Evolutionary conservation across 192 early-diverging fungal genomes (phyloP).

Genomic region (Radiomyces spectabilis): DNA sequence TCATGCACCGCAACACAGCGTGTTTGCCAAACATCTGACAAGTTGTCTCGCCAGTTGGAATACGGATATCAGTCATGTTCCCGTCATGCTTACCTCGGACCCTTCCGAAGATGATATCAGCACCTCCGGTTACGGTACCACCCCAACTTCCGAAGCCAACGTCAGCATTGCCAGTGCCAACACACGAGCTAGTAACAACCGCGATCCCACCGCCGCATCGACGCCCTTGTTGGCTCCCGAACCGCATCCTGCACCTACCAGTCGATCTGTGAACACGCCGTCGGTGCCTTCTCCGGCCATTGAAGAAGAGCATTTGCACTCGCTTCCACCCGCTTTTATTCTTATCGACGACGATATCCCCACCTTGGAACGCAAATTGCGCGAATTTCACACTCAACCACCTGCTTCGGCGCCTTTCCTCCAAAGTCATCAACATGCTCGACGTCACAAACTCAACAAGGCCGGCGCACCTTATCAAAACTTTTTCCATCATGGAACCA

Average conservation of each 20-base stretch:
- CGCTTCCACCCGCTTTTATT: constrained; percentile 38
- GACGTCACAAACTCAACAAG: constrained; percentile 9
- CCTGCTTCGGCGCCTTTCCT: constrained; percentile 5
- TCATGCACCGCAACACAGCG: constrained; percentile 40
- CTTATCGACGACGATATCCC: constrained; percentile 52
- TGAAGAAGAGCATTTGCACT: constrained; percentile 25
- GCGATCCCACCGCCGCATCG: not conserved
- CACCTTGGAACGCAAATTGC: constrained; percentile 37
- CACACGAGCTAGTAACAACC: too few species aligned
- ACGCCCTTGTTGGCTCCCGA: too few species aligned
- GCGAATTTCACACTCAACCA: constrained; percentile 24
- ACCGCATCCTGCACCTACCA: not conserved
- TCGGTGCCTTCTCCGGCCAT: constrained; percentile 16
- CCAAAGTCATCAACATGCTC: constrained; percentile 2
- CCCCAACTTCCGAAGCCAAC: constrained; percentile 1
- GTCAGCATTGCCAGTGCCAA: not conserved
- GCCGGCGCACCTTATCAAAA: constrained; percentile 9
- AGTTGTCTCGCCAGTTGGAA: constrained; percentile 46
- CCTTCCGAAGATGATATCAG: not conserved
- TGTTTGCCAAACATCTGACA: constrained; percentile 44
- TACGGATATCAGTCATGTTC: constrained; percentile 38
- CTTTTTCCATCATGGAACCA: constrained; percentile 28
- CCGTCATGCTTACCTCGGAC: too few species aligned
- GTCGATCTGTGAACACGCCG: not conserved
- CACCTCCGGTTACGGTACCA: not conserved